Conservation (phyloP, 2,329 filamentous ascomycete species). For the Aspergillus carbonarius region DNA sequence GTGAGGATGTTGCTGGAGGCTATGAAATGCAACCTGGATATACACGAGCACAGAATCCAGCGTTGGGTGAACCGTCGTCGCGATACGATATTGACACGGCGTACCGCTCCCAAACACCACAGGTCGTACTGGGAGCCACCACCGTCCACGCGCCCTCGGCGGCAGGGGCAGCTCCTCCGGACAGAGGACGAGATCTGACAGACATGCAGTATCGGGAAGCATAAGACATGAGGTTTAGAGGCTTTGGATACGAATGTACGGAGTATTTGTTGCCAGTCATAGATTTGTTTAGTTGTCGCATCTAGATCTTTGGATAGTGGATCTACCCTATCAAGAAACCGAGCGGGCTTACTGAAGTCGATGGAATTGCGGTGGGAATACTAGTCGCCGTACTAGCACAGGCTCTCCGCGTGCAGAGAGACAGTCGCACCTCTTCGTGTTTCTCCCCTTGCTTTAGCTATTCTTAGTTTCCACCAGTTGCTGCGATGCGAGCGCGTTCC, state of each 20-base stretch:
- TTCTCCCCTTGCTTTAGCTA: not conserved
- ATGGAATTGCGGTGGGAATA: not conserved
- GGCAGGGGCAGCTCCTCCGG: slow-evolving; percentile 10
- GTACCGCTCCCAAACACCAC: slow-evolving; percentile 28
- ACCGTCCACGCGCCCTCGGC: slow-evolving; percentile 13
- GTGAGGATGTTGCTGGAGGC: slow-evolving; percentile 37
- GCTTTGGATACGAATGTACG: not conserved
- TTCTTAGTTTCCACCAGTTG: not conserved
- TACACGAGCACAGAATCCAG: slow-evolving; percentile 24
- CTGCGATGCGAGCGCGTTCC: not conserved
- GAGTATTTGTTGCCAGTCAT: not conserved
- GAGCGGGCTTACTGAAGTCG: not conserved
- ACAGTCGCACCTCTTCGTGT: not conserved
- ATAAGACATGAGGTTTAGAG: not conserved
- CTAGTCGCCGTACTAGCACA: too few relatives aligned
- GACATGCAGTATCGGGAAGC: slow-evolving; percentile 18
- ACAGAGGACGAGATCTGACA: slow-evolving; percentile 20
- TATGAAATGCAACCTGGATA: slow-evolving; percentile 41
- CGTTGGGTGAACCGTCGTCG: slow-evolving; percentile 17
- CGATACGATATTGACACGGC: slow-evolving; percentile 29
- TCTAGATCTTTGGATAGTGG: not conserved
- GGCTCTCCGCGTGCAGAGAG: not conserved
- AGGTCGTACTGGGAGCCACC: slow-evolving; percentile 7
- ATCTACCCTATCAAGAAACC: not conserved
- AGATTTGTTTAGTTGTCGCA: not conserved